phyloP scores from a whole-genome alignment of 805 yeast species.

The Yarrowia porcina region DNA sequence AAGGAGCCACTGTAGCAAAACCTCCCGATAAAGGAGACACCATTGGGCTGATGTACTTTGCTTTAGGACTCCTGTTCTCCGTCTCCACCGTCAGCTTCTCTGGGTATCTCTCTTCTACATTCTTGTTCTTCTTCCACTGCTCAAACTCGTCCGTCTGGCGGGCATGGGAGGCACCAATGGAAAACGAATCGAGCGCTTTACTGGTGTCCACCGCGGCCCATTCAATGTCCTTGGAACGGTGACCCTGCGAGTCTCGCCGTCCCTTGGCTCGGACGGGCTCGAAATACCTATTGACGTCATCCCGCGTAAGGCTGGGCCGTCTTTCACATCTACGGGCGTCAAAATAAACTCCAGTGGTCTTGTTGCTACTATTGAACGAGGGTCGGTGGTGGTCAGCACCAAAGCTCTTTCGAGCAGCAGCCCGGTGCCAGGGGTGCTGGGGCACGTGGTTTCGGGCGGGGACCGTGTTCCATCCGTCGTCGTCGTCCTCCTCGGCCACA shows the following conservation, averaged over 20 bases:
- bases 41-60: neutral
- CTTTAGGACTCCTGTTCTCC: no score
- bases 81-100: neutral
- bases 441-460: slow-evolving; percentile 30
- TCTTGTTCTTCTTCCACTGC: neutral
- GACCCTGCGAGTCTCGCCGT: neutral
- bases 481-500: slow-evolving; percentile 27
- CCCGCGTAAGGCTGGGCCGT: slow-evolving; percentile 12
- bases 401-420: slow-evolving; percentile 23
- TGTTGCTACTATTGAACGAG: slow-evolving; percentile 26
- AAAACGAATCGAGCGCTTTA: neutral
- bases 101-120: slow-evolving; percentile 1
- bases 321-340: slow-evolving; percentile 19
- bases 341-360: slow-evolving; percentile 25
- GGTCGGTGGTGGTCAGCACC: slow-evolving; percentile 24
- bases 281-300: neutral
- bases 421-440: slow-evolving; percentile 24
- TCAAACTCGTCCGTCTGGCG: neutral
- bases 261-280: neutral
- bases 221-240: neutral
- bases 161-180: neutral
- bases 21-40: neutral
- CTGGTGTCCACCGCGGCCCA: slow-evolving; percentile 15
- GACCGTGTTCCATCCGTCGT: slow-evolving; percentile 34
- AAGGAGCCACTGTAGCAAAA: neutral